phyloP scores from a whole-genome alignment of 768 basidiomycete species.

The Boletus patriciae region DNA sequence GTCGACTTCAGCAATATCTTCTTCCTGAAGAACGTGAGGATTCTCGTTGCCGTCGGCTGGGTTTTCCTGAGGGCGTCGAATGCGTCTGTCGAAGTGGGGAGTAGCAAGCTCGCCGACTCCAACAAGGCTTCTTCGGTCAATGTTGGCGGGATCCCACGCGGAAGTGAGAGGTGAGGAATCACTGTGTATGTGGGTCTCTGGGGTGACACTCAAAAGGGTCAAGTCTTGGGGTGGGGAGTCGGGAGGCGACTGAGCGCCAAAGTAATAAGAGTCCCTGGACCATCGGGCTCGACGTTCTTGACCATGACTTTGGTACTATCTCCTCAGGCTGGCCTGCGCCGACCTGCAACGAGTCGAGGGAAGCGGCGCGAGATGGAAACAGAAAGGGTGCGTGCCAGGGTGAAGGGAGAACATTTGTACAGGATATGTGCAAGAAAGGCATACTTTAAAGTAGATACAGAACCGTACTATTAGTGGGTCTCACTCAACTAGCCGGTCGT shows the following conservation, averaged over 20 bases:
- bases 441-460: too few relatives aligned
- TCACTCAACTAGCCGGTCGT: too few relatives aligned
- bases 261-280: slow-evolving; percentile 87
- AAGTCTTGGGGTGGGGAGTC: slow-evolving; percentile 55
- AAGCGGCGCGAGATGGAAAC: too few relatives aligned
- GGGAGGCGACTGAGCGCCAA: slow-evolving; percentile 68
- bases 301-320: too few relatives aligned
- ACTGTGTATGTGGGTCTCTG: slow-evolving; percentile 50
- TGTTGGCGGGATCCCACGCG: slow-evolving; percentile 70
- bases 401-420: too few relatives aligned
- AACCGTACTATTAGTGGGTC: too few relatives aligned
- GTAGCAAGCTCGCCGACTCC: slow-evolving; percentile 96
- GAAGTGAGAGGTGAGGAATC: slow-evolving; percentile 73
- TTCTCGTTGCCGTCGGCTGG: slow-evolving; percentile 43
- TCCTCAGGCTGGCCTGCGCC: slow-evolving; percentile 48
- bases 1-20: slow-evolving; percentile 33
- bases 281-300: slow-evolving; percentile 60
- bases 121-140: slow-evolving; percentile 84
- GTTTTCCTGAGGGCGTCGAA: slow-evolving; percentile 37
- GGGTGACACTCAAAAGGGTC: slow-evolving; percentile 51
- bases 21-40: slow-evolving; percentile 32
- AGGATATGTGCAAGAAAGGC: too few relatives aligned
- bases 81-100: slow-evolving; percentile 82
- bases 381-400: too few relatives aligned
- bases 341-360: slow-evolving; percentile 30